Evolutionary conservation across 306 rosid genomes (phyloP), one percentile per base, ranked within the genome.

Genomic region (Crotalaria pallida): DNA sequence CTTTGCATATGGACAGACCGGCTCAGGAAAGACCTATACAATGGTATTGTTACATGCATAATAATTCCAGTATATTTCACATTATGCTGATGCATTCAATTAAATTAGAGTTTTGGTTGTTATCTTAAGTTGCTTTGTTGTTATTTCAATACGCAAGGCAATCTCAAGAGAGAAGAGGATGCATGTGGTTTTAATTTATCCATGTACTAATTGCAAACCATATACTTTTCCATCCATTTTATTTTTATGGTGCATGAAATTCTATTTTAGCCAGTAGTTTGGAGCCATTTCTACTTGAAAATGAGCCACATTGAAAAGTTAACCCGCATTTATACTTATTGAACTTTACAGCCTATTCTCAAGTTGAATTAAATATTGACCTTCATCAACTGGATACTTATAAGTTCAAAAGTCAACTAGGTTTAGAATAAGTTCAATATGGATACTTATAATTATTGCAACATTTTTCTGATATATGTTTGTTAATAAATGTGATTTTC

Each of bases 1-100:
- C 75, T 91, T 95, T 73, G 99, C 99, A n/a, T 95, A 89, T 57
- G 99, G 99, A 73, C 99, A 95, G 72, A 95, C 99, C 12, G 99
- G 99, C 83, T 95, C 99, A 1, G 99, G 99, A 73, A 95, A 95
- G 84, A 95, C 99, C 10, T 95, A 89, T 77, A 95, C 99, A 17
- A 95, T 95, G 99, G 99, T 95, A 94, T 67, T 50, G 18, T 49
- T 15, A 41, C 41, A 13, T 29, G 61, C 56, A 45, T 23, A 45
- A 17, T 43, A 49, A 26, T 49, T 71, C 12, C 19, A 24, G 45
- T 61, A 19, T 51, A 23, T 67, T 47, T 53, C 56, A 72, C 67
- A 19, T 34, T 44, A 41, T 36, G 6, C 64, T 55, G 45, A 63
- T 56, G 48, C 45, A 69, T 74, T 69, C 23, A 62, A 33, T 45